Base-by-base conservation (phyloP, 2,329 filamentous ascomycete species). In the Alternaria novae-zelandiae region DNA sequence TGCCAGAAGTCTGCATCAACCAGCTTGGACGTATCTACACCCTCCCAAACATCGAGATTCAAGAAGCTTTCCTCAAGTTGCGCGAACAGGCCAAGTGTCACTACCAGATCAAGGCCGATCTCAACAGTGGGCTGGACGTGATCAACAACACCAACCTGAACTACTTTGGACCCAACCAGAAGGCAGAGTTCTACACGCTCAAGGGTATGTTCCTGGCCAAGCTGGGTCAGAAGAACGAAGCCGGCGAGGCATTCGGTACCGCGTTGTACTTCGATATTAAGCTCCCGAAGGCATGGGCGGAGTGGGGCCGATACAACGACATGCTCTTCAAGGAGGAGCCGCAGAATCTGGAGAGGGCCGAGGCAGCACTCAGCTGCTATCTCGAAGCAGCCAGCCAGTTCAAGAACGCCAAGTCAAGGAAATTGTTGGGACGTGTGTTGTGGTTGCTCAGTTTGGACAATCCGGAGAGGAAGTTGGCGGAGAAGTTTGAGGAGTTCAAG, bases 71-170 rank as follows among this genome's bases (percentile, higher is more conserved):
- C 86, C 83, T 99, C 65, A 99, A 99, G 83, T 83, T 99, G 56
- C 87, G 96, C n/a, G 96, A 99, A 81, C 96, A 99, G 81, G 96
- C 96, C 46, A 97, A 97, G 79, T 99, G 96, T 71, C 96, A 99
- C 78, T 99, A 98, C 79, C 94, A 98, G 82, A 98, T 98, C 74
- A 90, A 91, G 0, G 91, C 92, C 41, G 96, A 99, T 81, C 88
- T 99, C 57, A 95, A 90, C 57, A 97, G 90, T 76, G 96, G 96
- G 2, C 80, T 99, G 69, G 96, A 99, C 76, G 96, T 99, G 3
- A 99, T 99, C 79, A 99, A 99, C 81, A 99, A 99, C 73, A 99
- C 96, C 36, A 99, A 99, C 73, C 88, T 99, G 61, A 97, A 97
- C 80, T 99, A 99, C 83, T 99, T 99, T 80, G 96, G 94, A 65